Evolutionary conservation across 2,329 filamentous ascomycete genomes (phyloP).

Genomic region (Graphium sp.): DNA sequence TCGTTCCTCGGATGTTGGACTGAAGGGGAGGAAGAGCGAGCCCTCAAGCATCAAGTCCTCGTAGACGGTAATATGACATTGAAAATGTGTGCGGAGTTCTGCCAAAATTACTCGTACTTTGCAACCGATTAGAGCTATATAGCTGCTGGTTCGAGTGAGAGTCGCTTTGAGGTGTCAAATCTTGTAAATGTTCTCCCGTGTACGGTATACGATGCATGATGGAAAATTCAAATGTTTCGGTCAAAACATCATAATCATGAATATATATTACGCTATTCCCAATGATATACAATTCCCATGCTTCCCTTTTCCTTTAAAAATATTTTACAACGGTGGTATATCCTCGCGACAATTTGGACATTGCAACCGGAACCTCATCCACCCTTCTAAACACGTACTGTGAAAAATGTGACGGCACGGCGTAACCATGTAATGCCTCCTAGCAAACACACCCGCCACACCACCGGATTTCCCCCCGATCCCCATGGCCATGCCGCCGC

Average conservation of each 20-base stretch:
- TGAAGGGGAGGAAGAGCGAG: no score
- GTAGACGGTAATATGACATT: constrained; percentile 15
- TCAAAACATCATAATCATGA: no score
- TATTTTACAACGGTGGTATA: constrained; percentile 62
- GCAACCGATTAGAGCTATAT: constrained; percentile 22
- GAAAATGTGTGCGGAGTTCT: constrained; percentile 14
- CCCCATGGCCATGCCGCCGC: no score
- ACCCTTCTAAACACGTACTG: constrained; percentile 76
- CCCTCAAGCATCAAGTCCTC: constrained; percentile 11
- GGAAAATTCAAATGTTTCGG: no score
- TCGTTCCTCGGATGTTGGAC: no score
- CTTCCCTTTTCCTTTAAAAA: no score
- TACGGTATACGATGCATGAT: no score
- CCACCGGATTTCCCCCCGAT: constrained; percentile 27
- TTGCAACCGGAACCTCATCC: constrained; percentile 86
- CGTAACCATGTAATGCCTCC: constrained; percentile 89
- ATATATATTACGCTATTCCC: no score
- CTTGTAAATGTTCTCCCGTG: no score
- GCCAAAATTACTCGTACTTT: constrained; percentile 14
- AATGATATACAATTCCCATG: no score
- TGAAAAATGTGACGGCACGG: constrained; percentile 96
- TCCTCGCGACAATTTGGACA: constrained; percentile 92
- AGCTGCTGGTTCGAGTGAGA: no score
- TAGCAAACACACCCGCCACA: constrained; percentile 54
- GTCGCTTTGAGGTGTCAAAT: no score